Evolutionary conservation across 306 rosid species (phyloP).

Genomic region (Castanea crenata): DNA sequence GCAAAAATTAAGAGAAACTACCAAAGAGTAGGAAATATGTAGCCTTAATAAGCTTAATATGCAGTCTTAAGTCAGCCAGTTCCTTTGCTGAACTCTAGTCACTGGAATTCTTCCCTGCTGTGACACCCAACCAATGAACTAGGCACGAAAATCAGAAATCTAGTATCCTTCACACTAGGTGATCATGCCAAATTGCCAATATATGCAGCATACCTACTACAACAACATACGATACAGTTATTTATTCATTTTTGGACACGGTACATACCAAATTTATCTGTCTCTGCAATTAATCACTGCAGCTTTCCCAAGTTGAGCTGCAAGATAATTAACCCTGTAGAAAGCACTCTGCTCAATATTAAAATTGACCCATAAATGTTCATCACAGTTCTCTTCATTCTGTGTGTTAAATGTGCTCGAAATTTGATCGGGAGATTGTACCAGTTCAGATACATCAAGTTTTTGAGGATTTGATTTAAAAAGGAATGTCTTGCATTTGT

Average conservation of each 20-base stretch:
- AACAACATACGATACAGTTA: background rate
- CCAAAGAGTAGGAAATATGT: background rate
- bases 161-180: background rate
- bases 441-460: constrained; percentile 44
- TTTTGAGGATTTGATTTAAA: too few species aligned
- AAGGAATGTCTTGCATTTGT: constrained; percentile 39
- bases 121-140: background rate
- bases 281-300: constrained; percentile 34
- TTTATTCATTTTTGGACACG: background rate
- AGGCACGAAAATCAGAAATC: background rate
- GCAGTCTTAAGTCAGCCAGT: background rate
- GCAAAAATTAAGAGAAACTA: constrained; percentile 1
- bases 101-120: background rate
- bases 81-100: background rate
- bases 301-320: constrained; percentile 46
- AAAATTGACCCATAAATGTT: constrained; percentile 53
- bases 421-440: constrained; percentile 17
- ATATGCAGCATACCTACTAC: background rate
- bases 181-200: background rate
- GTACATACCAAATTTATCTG: constrained; percentile 49
- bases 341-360: constrained; percentile 53
- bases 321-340: constrained; percentile 57
- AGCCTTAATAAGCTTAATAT: background rate
- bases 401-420: constrained; percentile 16
- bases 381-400: constrained; percentile 14